Base-by-base conservation (phyloP, 176 grass and related monocot genomes). In the Miscanthus lutarioriparius region DNA sequence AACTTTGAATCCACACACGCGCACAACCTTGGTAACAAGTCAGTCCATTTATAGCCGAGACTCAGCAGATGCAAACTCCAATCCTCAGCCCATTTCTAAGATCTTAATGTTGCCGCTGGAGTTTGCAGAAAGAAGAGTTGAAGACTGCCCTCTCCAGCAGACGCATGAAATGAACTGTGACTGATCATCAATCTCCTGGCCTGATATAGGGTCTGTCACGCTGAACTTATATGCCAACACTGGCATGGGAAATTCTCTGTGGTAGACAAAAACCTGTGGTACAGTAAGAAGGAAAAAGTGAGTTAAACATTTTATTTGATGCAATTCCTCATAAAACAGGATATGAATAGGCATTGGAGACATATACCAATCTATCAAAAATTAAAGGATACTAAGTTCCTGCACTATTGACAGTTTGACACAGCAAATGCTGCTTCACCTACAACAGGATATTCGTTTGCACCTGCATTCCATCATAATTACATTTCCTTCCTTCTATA, bases 231-330 rank as follows among this genome's bases (percentile, higher is more conserved):
- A 92, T 16, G 91, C 92, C 81, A 99, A 59, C 14, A 99, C 91
- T 16, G 93, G 93, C 97, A 99, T 99, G 5, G 97, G 91, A 78
- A 99, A 99, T 66, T 88, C 86, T 87, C 91, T 99, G 86, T 94
- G 91, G 81, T 99, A 99, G 49, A 99, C 86, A 80, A 94, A 99
- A 84, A 99, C 97, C 97, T 99, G 90, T 33, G 45, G 53, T n/a
- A 79, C 49, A 67, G 45, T 83, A 37, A 77, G 13, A 72, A 44
- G 39, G 35, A 26, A 58, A 86, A 62, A 30, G 36, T 30, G 86
- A 36, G 48, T 82, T 77, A 41, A 36, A 12, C 56, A 79, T 51
- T 62, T 71, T 10, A 78, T 68, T 49, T 10, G 2, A 26, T 84
- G 41, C n/a, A 81, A 72, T 15, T 41, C 8, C 56, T 10, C 70